Evolutionary conservation across 2,329 filamentous ascomycete species (phyloP).

Genomic region (Westerdykella aurantiaca): DNA sequence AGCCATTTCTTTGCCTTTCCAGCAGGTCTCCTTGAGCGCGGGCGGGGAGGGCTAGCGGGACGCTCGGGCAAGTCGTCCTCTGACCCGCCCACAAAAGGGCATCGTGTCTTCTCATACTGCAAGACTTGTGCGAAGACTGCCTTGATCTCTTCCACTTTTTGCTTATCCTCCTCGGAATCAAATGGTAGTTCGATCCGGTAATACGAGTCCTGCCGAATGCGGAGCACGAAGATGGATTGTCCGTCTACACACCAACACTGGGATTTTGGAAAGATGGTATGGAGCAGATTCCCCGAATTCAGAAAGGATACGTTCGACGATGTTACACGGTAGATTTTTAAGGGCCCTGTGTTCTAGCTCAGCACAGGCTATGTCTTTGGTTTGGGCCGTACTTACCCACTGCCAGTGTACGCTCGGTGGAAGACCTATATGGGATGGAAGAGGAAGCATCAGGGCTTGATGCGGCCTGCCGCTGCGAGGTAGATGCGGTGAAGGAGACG

Average conservation of each 20-base stretch:
- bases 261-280: constrained; percentile 81
- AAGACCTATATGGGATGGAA: constrained; percentile 65
- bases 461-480: constrained; percentile 15
- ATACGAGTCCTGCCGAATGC: constrained; percentile 75
- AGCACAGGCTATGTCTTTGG: not conserved
- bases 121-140: constrained; percentile 65
- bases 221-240: constrained; percentile 76
- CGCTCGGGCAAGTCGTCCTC: constrained; percentile 66
- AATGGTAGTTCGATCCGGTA: constrained; percentile 84
- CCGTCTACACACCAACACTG: constrained; percentile 93
- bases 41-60: constrained; percentile 59
- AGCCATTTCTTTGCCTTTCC: constrained; percentile 49
- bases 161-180: constrained; percentile 56
- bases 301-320: constrained; percentile 77
- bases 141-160: constrained; percentile 62
- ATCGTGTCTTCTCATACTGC: constrained; percentile 81
- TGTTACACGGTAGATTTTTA: constrained; percentile 80
- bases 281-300: constrained; percentile 75
- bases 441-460: constrained; percentile 43
- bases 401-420: constrained; percentile 76
- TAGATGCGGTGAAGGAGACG: constrained; percentile 51
- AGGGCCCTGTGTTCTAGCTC: constrained; percentile 49
- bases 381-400: constrained; percentile 50
- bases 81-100: constrained; percentile 75
- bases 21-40: constrained; percentile 57